A percentile compares a stretch with the other conserved stretches of the same genome.
phyloP scores from a whole-genome alignment of 345 rosid genomes.

The Hibiscus trionum region DNA sequence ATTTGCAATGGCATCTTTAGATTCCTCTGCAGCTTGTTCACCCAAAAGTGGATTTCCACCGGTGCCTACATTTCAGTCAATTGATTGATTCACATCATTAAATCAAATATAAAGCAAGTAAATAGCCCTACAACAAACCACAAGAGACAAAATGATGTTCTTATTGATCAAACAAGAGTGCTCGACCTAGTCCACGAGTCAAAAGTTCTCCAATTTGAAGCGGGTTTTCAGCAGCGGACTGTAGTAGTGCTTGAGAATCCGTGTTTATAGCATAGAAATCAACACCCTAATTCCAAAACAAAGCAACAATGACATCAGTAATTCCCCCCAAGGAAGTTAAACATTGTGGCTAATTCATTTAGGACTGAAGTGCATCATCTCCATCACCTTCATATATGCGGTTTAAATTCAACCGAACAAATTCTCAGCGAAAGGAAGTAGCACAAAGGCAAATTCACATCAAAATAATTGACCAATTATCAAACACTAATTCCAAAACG shows the following conservation, averaged over 20 bases:
- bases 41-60: slow-evolving; percentile 97
- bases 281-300: slow-evolving; percentile 46
- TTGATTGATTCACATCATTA: neutral
- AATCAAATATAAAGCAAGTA: neutral
- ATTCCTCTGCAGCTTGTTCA: slow-evolving; percentile 98
- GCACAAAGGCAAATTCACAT: neutral
- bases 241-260: neutral
- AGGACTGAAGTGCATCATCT: too few species aligned
- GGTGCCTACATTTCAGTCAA: slow-evolving; percentile 50
- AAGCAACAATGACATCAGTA: slow-evolving; percentile 9
- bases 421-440: neutral
- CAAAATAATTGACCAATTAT: neutral
- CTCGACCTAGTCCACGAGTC: slow-evolving; percentile 76
- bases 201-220: neutral
- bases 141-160: neutral
- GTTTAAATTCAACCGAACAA: neutral
- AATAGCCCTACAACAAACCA: neutral
- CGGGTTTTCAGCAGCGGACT: neutral
- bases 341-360: neutral
- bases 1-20: slow-evolving; percentile 77
- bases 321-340: neutral
- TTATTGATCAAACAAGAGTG: slow-evolving; percentile 12
- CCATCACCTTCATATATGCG: neutral
- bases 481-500: neutral
- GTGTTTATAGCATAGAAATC: slow-evolving; percentile 96